Evolutionary conservation across 495 filamentous ascomycete species (phyloP), one percentile per base, ranked within the genome.

Genomic region (Cryomyces minteri): DNA sequence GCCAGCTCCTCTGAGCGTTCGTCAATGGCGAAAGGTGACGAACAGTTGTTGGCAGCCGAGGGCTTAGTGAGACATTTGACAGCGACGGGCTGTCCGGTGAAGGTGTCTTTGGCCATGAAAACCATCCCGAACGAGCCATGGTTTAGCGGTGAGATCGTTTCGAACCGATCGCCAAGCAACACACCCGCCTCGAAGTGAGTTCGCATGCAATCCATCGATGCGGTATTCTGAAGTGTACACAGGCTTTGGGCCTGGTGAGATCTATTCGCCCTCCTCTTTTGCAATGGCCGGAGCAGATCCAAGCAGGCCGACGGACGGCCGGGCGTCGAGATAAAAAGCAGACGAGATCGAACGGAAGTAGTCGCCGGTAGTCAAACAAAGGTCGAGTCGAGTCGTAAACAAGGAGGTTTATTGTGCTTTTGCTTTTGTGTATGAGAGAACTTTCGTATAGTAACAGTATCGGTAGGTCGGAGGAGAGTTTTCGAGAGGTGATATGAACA

Each of bases 111-210:
- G 44, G 90, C 92, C 62, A 86, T 76, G 63, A 93, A 94, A 52
- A 98, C 90, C 82, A 93, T 87, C 51, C 90, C 90, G 58, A 95
- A 98, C 28, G 90, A 98, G 54, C 90, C 90, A 72, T 95, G 84
- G 58, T 98, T 96, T 66, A 98, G 83, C 36, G 88, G 87, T 54
- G 86, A 82, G 56, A 94, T 67, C 37, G 85, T 88, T 62, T 80
- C 73, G 62, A 90, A 98, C 47, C 92, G 87, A 52, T 53, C 59
- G 48, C 58, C 58, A 34, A 65, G 58, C 39, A 65, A 44, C 47
- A 55, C 60, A 48, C 62, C 62, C 46, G 58, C 50, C 31, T 50
- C 41, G 40, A 65, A 61, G 40, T 56, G 49, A 51, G 62, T 58
- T 45, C 62, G 57, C 62, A 65, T 61, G 47, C 62, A 65, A 40